These are phyloP conservation scores for Gastroboletus turbinatus DNA, from an alignment of 1,284 basidiomycete genomes.

Conservation along the genomic window DNA sequence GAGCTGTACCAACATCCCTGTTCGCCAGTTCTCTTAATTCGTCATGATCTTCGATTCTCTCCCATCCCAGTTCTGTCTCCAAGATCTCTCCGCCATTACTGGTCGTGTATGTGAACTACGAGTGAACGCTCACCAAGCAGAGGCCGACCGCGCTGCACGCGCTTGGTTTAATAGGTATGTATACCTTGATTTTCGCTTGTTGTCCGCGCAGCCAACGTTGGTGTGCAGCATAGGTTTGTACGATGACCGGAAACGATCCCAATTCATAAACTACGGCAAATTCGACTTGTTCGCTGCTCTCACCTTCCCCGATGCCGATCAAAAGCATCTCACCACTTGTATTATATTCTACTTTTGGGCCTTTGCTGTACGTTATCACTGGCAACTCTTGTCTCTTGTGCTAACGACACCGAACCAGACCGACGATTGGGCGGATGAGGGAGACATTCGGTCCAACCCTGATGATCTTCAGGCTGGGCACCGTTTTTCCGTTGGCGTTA, in stretches of 20 bases:
- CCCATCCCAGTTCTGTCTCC: slow-evolving; percentile 33
- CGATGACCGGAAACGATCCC: slow-evolving; percentile 32
- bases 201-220: background rate
- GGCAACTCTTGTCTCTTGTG: background rate
- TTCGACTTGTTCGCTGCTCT: slow-evolving; percentile 46
- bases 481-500: slow-evolving; percentile 34
- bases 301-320: slow-evolving; percentile 44
- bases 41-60: slow-evolving; percentile 31
- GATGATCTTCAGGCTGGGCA: slow-evolving; percentile 41
- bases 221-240: slow-evolving; percentile 32
- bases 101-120: slow-evolving; percentile 37
- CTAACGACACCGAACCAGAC: slow-evolving; percentile 31
- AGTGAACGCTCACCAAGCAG: slow-evolving; percentile 32
- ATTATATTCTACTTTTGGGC: slow-evolving; percentile 49
- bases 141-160: slow-evolving; percentile 33
- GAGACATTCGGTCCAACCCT: slow-evolving; percentile 40
- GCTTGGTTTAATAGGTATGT: slow-evolving; percentile 32
- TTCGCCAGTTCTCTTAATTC: slow-evolving; percentile 10
- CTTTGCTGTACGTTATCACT: slow-evolving; percentile 37
- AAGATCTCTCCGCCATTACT: slow-evolving; percentile 36
- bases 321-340: slow-evolving; percentile 43
- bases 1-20: slow-evolving; percentile 21
- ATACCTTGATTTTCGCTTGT: background rate
- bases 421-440: slow-evolving; percentile 46
- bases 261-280: slow-evolving; percentile 39